A percentile compares a stretch with the other conserved stretches of the same genome.
Evolutionary conservation across 495 filamentous ascomycete species (phyloP).

Genomic region (Tuber melanosporum): DNA sequence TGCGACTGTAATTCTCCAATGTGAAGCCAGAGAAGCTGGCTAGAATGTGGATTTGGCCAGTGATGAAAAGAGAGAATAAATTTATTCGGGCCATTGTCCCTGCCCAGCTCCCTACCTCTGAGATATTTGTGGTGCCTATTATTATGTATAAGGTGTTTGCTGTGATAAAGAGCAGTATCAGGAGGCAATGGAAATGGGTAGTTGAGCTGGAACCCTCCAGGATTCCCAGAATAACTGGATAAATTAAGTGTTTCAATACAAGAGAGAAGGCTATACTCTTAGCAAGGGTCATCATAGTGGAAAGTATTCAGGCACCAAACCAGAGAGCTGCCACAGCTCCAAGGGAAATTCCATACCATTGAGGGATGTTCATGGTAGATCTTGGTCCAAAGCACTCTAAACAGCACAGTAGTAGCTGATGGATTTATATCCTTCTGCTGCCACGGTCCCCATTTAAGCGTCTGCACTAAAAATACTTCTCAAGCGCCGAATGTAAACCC

Average conservation of each 20-base stretch:
- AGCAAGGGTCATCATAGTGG: neutral
- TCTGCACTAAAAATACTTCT: no score
- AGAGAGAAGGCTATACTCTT: neutral
- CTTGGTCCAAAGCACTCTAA: neutral
- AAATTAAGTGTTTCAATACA: conserved; percentile 14
- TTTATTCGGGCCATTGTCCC: conserved; percentile 30
- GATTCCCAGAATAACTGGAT: conserved; percentile 17
- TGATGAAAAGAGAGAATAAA: conserved; percentile 27
- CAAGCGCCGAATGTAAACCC: no score
- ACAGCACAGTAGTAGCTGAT: no score
- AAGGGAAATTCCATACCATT: conserved; percentile 11
- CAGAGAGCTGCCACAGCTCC: conserved; percentile 9
- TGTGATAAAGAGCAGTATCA: conserved; percentile 24
- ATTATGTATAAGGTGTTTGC: conserved; percentile 23
- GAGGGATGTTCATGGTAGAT: conserved; percentile 6
- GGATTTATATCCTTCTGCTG: no score
- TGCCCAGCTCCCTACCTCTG: conserved; percentile 12
- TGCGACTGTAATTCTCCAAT: conserved; percentile 35
- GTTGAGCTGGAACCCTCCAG: conserved; percentile 26
- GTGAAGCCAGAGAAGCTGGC: conserved; percentile 34
- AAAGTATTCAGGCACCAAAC: neutral
- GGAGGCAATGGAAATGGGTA: conserved; percentile 18
- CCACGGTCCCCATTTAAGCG: no score
- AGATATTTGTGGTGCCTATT: conserved; percentile 16
- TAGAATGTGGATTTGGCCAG: conserved; percentile 22